Evolutionary conservation across 1,139 yeast species (phyloP).

Genomic region (Candida mesenterica): DNA sequence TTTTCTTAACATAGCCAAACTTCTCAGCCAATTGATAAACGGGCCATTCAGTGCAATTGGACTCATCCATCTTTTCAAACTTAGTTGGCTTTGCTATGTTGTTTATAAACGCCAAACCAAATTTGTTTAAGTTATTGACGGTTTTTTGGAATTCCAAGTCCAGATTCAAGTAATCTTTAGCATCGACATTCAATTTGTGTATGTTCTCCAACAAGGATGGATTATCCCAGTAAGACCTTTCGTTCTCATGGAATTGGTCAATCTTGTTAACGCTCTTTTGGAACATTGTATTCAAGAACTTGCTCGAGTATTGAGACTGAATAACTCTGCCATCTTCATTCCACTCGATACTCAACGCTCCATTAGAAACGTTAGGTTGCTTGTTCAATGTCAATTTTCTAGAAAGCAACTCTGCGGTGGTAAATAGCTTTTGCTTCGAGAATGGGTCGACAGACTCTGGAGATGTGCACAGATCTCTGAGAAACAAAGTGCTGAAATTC

Average conservation of each 20-base stretch:
- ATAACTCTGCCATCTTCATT: slow-evolving; percentile 38
- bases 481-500: slow-evolving; percentile 53
- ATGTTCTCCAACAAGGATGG: slow-evolving; percentile 20
- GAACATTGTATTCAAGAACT: slow-evolving; percentile 48
- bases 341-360: slow-evolving; percentile 54
- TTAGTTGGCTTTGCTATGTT: slow-evolving; percentile 45
- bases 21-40: slow-evolving; percentile 50
- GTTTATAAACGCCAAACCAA: slow-evolving; percentile 59
- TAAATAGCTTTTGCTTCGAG: slow-evolving; percentile 64
- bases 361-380: slow-evolving; percentile 30
- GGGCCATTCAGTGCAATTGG: slow-evolving; percentile 38
- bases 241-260: slow-evolving; percentile 28
- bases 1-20: slow-evolving; percentile 69
- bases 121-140: slow-evolving; percentile 49
- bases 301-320: slow-evolving; percentile 41
- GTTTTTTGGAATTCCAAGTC: slow-evolving; percentile 36
- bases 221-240: slow-evolving; percentile 43
- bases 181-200: slow-evolving; percentile 29
- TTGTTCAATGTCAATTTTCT: slow-evolving; percentile 21
- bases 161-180: slow-evolving; percentile 39
- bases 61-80: slow-evolving; percentile 21
- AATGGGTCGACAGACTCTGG: slow-evolving; percentile 51
- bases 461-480: slow-evolving; percentile 63
- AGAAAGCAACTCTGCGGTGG: slow-evolving; percentile 51
- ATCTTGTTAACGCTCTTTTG: slow-evolving; percentile 18